phyloP scores from a whole-genome alignment of 2,329 filamentous ascomycete species.

The Paracamarosporium sp. region DNA sequence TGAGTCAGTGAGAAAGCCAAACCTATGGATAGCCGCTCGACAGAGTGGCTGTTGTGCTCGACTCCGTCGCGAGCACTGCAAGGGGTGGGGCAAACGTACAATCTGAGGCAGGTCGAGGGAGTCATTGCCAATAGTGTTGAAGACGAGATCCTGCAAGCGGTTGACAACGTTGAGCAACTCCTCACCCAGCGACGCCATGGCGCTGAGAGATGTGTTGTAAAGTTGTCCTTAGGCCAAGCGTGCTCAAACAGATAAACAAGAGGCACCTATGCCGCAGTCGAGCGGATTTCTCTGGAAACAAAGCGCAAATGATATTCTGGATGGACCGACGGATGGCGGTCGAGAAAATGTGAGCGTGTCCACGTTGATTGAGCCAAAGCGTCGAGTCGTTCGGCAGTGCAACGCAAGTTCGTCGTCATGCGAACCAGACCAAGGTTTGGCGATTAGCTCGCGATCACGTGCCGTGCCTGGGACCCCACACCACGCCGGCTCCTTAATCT shows the following conservation, averaged over 20 bases:
- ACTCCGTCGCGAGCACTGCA: constrained; percentile 16
- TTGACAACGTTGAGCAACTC: constrained; percentile 96
- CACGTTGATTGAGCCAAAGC: neutral
- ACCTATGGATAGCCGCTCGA: neutral
- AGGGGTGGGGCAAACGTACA: constrained; percentile 72
- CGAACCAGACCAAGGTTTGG: constrained; percentile 6
- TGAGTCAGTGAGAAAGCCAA: constrained; percentile 19
- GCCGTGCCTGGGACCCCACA: neutral
- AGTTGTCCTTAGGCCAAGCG: constrained; percentile 27
- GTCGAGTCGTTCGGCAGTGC: neutral
- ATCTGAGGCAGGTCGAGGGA: constrained; percentile 97
- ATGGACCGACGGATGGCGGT: neutral
- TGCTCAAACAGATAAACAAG: constrained; percentile 35
- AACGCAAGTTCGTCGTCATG: constrained; percentile 6
- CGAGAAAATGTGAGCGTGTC: constrained; percentile 2
- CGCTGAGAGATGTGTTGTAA: constrained; percentile 30
- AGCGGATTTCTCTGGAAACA: neutral
- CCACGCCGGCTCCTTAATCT: neutral
- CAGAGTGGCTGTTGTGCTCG: constrained; percentile 6
- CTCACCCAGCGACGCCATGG: constrained; percentile 93
- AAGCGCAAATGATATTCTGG: neutral
- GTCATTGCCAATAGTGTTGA: constrained; percentile 99
- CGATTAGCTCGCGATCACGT: constrained; percentile 4
- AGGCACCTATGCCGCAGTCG: constrained; percentile 4
- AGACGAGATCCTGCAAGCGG: constrained; percentile 97